Evolutionary conservation across 2,329 filamentous ascomycete genomes (phyloP), one percentile per base, ranked within the genome.

Genomic region (Lanzia echinophila): DNA sequence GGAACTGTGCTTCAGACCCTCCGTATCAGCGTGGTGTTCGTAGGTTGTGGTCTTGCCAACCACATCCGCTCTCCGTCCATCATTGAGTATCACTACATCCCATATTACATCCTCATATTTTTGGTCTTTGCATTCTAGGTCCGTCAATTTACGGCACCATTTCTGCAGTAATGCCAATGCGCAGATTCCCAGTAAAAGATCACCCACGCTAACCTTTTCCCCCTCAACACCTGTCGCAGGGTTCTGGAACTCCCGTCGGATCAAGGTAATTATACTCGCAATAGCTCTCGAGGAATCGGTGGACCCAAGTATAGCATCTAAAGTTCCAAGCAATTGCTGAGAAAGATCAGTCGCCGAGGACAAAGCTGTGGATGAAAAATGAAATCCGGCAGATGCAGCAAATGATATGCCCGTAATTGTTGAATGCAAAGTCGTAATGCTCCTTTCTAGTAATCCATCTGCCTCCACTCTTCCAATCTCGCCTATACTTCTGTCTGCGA

Each of bases 221-320:
- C 80, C 80, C 44, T 75, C 72, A 2, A 73, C 70, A 5, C 81
- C 82, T 0, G 81, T 84, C 8, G 79, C 76, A 0, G 82, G 81
- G 55, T 84, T 83, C 50, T 78, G 76, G 55, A 86, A 84, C 65
- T 86, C 83, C 54, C 81, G 75, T 31, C 81, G 76, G 45, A 86
- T 77, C 32, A 86, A 70, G 1, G 79, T 79, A 59, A 86, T 76
- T 62, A 87, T 86, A 64, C 81, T 83, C 2, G 82, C 81, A 55
- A 86, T 83, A 11, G 83, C 83, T 39, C 82, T 72, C 2, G 83
- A 86, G 2, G 82, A 84, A 65, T 87, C 83, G n/a, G 83, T 86
- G 2, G 81, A 83, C 13, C 83, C 83, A 28, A 86, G 79, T 38
- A 86, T 77, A 58, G 82, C 79, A 63, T 87, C 83, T 20, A 87